Base-by-base conservation (phyloP, 352 stramenopile genomes). In the Pythium sp. region DNA sequence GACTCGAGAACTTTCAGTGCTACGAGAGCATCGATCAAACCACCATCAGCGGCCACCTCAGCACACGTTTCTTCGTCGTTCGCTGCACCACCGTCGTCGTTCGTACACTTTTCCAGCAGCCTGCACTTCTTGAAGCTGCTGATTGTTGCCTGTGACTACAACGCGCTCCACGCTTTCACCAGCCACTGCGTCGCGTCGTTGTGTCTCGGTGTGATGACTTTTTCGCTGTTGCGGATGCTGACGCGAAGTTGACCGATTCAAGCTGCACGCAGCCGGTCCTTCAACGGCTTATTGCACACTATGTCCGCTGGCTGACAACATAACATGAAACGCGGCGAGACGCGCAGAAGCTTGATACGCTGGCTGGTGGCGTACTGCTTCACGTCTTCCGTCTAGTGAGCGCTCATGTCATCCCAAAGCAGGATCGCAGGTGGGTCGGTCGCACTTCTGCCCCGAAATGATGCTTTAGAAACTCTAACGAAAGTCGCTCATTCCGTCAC, bases 401-500 rank as follows among this genome's bases (percentile, higher is more conserved):
- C 22, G 22, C 49, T 57, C 22, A 34, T 57, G 49, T 57, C 49
- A 8, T 34, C 49, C 49, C 49, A 57, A 8, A 57, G 49, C 49
- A 57, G n/a, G 2, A 57, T 57, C n/a, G 34, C 49, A 57, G 49
- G 49, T 57, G 49, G n/a, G 49, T 57, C 22, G 2, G 0, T 57
- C 0, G 7, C 22, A 11, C 22, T 57, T 57, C 49, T 57, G 2
- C 22, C 22, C 34, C 49, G 9, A 57, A 57, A 57, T 7, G 49
- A 57, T 57, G 49, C 22, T 57, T 57, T 2, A 57, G 11, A 32
- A 57, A 57, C 22, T 57, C 22, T 32, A 57, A 57, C 49, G n/a
- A 57, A 32, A 57, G 49, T 20, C 22, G 49, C 22, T 57, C 49
- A 3, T 57, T 32, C 22, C 22, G n/a, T 11, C 49, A n/a, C 2